Conservation (phyloP, 2,329 filamentous ascomycete species). For the Chaetomiaceae sp. region DNA sequence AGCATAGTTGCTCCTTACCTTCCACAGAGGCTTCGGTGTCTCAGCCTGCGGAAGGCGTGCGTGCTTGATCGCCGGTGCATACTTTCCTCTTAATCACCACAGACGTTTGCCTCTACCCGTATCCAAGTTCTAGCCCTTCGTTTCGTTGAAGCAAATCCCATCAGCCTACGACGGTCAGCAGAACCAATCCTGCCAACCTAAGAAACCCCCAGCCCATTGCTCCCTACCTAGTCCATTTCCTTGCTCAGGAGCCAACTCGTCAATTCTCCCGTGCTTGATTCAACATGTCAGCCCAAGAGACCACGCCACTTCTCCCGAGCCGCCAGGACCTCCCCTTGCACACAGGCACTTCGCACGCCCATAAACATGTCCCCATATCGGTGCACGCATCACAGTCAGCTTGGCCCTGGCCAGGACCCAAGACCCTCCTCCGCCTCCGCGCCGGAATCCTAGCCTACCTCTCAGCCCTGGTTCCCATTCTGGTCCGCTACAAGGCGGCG, state of each 20-base stretch:
- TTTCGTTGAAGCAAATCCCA: no score
- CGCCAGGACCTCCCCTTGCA: constrained; percentile 9
- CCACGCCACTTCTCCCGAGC: constrained; percentile 11
- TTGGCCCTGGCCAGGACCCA: constrained; percentile 43
- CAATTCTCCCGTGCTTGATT: not conserved
- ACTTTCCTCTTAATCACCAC: no score
- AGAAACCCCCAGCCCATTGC: no score
- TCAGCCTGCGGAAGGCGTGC: no score
- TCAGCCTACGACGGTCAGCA: no score
- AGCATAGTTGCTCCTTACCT: no score
- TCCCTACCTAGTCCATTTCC: no score
- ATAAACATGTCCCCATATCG: constrained; percentile 38
- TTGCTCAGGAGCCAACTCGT: not conserved
- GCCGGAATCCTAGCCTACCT: constrained; percentile 39
- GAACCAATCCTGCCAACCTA: no score
- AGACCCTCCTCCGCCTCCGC: constrained; percentile 39
- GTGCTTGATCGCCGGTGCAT: no score
- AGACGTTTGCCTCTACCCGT: no score
- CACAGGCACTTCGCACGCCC: not conserved
- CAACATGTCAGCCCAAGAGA: constrained; percentile 5
- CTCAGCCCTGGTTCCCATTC: constrained; percentile 35
- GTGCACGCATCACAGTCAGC: constrained; percentile 47
- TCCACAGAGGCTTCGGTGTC: no score
- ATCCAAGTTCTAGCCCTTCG: no score
- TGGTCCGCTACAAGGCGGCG: constrained; percentile 40